Conservation (phyloP, 192 early-diverging fungal genomes). For the Backusella westeae region DNA sequence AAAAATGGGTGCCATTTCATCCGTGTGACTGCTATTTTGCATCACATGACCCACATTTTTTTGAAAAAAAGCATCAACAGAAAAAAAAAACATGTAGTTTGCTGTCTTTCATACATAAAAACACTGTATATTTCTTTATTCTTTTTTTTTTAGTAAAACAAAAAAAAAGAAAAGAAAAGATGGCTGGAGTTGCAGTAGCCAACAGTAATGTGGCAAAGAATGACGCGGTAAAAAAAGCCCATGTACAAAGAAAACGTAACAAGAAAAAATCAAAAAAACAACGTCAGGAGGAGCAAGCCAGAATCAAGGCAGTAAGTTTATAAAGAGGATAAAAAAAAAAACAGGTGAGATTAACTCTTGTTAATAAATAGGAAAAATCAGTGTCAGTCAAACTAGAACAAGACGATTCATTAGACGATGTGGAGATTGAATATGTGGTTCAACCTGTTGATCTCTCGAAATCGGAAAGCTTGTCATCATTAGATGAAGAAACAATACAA, state of each 20-base stretch:
- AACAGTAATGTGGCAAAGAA: neutral
- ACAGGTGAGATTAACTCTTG: neutral
- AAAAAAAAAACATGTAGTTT: no score
- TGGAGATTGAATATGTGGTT: constrained; percentile 37
- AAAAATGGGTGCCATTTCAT: no score
- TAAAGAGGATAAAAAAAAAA: no score
- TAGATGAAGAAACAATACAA: constrained; percentile 26
- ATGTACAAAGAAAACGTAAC: constrained; percentile 14
- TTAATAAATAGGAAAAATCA: neutral
- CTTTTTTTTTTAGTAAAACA: no score
- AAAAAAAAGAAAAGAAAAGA: neutral
- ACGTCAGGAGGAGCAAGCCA: constrained; percentile 16
- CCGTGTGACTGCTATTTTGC: no score
- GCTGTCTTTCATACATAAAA: no score
- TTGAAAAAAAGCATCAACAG: no score
- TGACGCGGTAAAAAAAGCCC: constrained; percentile 18
- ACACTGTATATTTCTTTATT: no score
- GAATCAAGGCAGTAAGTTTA: constrained; percentile 12
- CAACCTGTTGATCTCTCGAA: constrained; percentile 23
- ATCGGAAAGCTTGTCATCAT: neutral
- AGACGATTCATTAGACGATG: constrained; percentile 25
- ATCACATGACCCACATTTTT: no score
- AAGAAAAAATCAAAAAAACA: constrained; percentile 27
- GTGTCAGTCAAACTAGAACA: neutral
- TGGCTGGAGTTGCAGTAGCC: neutral